Evolutionary conservation across 2,329 filamentous ascomycete genomes (phyloP), one percentile per base, ranked within the genome.

Genomic region (Sclerotinia glacialis): DNA sequence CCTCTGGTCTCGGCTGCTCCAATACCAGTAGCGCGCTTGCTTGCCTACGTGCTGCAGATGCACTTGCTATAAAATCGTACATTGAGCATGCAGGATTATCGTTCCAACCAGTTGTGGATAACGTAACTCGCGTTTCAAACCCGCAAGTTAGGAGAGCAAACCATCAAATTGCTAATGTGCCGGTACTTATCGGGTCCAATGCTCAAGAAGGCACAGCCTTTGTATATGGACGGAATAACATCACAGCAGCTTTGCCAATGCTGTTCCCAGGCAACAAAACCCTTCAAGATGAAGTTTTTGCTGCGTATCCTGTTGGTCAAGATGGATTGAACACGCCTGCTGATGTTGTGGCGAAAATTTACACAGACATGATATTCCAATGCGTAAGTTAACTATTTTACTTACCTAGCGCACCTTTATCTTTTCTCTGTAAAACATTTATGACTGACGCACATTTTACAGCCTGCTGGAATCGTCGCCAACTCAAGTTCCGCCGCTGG

Each of bases 121-220:
- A 61, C 7, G 2, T 65, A 7, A 65, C 64, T 6, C 46, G 46
- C 11, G 47, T 65, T 52, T 60, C 47, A 5, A 37, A 65, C 26
- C 64, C 54, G 1, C 34, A 50, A 26, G 2, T 16, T 1, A 49
- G 23, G 18, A 59, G 46, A 9, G 26, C 37, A 5, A 34, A 65
- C 40, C 46, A 18, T 5, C 26, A 52, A 28, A 61, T 66, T n/a
- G 64, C 55, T 16, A 52, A 66, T 31, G 47, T 66, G 9, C 64
- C 64, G 26, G n/a, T 61, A 52, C 46, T 53, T 37, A 61, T 66
- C 46, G 55, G 64, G 12, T 40, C 34, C 11, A 66, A 61, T 50
- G 55, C 55, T 28, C 55, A 66, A 23, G 55, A 66, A 4, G 64
- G 64, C 9, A 52, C 64, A 5, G 26, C 44, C 26, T 40, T 60